These are phyloP conservation scores for Picea glauca DNA, from an alignment of 75 land plant genomes.

Conservation along the genomic window DNA sequence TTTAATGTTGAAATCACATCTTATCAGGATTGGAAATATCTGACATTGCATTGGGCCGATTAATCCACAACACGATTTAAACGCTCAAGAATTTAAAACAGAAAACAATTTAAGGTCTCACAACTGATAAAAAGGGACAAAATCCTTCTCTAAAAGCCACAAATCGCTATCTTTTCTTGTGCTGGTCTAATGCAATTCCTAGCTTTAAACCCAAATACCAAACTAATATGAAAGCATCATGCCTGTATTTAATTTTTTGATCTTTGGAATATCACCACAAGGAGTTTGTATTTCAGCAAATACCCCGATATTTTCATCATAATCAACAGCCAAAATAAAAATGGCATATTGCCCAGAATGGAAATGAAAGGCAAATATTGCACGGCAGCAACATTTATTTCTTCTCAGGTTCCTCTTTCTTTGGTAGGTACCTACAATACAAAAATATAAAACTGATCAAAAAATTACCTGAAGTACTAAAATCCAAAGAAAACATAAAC, in stretches of 20 bases:
- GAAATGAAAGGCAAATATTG: neutral
- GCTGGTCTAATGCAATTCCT: neutral
- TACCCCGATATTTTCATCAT: neutral
- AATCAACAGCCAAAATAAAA: constrained; percentile 6
- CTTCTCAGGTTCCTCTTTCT: constrained; percentile 9
- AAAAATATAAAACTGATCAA: neutral
- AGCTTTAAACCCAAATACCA: neutral
- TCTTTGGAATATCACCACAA: neutral
- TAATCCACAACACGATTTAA: no score
- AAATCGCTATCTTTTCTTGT: neutral
- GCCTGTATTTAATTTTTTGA: neutral
- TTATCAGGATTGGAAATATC: no score
- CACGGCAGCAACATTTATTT: neutral
- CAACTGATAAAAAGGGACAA: neutral
- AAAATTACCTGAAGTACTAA: neutral
- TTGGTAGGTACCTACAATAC: constrained; percentile 5
- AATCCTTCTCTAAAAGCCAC: neutral
- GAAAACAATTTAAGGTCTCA: neutral
- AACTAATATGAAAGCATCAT: neutral
- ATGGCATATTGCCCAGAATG: neutral
- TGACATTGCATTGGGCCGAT: no score
- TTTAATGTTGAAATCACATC: no score
- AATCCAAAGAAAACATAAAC: neutral
- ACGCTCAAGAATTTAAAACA: no score
- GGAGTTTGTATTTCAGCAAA: neutral